Base-by-base conservation (phyloP, 208 protist genomes). In the Crithidia sp. region DNA sequence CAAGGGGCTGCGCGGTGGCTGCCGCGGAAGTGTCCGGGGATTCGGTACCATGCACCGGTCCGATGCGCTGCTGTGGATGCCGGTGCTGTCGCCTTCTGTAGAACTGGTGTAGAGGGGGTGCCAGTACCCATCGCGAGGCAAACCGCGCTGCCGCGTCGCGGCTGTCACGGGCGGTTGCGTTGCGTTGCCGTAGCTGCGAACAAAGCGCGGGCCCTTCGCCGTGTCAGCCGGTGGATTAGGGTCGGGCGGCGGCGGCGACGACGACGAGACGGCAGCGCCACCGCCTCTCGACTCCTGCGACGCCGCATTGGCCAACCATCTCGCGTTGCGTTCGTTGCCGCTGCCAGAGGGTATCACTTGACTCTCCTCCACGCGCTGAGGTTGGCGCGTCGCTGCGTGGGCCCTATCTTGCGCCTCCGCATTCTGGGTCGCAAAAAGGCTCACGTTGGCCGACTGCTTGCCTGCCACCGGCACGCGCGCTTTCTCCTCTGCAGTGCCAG, bases 21-120 rank as follows among this genome's bases (percentile, higher is more conserved):
- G 49, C 28, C 5, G 50, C 62, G 5, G 45, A 5, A 19, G 9
- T 7, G 7, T 28, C 2, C 28, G 61, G 14, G n/a, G 61, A 8
- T 55, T 43, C 28, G 59, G 45, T 43, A 66, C 4, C 28, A 6
- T 45, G 45, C 61, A 66, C 45, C 61, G 45, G 45, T 66, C 61
- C 61, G 61, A 40, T 45, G 28, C 17, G 37, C 45, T 55, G 37
- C 50, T 55, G 62, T 57, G 45, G 17, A 57, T 45, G n/a, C 17
- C 49, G 50, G 7, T 67, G 62, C 45, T 57, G 43, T 57, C 50
- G 37, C 62, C 62, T 5, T 67, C 49, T 3, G 62, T 45, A 2
- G 37, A 57, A 37, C 45, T 57, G 47, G 62, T 55, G 37, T 67
- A 28, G 37, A 57, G 7, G 37, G 62, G 62, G 49, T 37, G 62